Base-by-base conservation (phyloP, 495 filamentous ascomycete species). In the Xylaria venustula region DNA sequence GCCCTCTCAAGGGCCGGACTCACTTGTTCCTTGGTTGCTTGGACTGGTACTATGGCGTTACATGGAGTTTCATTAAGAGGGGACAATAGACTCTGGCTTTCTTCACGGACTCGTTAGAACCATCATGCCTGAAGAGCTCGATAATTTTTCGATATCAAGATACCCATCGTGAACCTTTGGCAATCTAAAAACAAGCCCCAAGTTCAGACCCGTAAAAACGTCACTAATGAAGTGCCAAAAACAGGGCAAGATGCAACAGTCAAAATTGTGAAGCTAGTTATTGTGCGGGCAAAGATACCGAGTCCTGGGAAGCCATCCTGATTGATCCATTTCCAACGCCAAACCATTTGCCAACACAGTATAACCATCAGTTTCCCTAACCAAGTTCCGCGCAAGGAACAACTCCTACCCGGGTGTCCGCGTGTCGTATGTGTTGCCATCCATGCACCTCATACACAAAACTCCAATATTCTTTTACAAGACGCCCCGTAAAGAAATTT, bases 41-140 rank as follows among this genome's bases (percentile, higher is more conserved):
- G 46, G 30, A 50, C 26, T 52, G 37, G 57, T 37, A 7, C n/a
- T 54, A 37, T 23, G 58, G 58, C 50, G 58, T 61, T 60, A 53
- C 49, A 61, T 47, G 58, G 58, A 46, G 58, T 61, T 45, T 54
- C 47, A 54, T 54, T 30, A 61, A 61, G 49, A 54, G 58, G 44
- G 4, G 41, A 46, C 2, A 41, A 32, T 61, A 61, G 58, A 61
- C 50, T 48, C 9, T 41, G 25, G 19, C 22, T 54, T 19, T 52
- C 32, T 61, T 54, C 22, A 54, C 32, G 42, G 42, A 48, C 41
- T 36, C 20, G 17, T 42, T 60, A 37, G 48, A 51, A 45, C 28
- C 32, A 40, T 53, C 40, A 40, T 26, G 37, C 32, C 37, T 30
- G 40, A 53, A 36, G 22, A 37, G 40, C 58, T 48, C 50, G 26